These are phyloP conservation scores for Inonotus obliquus DNA, from an alignment of 1,284 basidiomycete species.

Conservation along the genomic window DNA sequence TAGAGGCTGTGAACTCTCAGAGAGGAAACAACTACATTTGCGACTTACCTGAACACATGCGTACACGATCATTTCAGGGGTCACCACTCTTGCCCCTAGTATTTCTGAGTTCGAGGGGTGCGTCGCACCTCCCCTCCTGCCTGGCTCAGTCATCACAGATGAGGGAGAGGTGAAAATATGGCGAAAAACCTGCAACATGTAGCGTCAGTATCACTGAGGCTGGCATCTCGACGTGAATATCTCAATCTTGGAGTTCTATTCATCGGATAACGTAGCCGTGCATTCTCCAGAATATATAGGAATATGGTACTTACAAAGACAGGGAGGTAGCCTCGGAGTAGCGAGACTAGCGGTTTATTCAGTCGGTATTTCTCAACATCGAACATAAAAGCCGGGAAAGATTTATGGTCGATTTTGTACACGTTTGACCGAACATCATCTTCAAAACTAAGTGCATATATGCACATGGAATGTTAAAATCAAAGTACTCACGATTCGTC, in stretches of 20 bases:
- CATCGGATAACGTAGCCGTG: too few species aligned
- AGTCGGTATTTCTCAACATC: background rate
- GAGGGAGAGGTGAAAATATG: background rate
- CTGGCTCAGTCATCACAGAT: background rate
- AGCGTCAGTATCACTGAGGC: background rate
- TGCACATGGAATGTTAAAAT: too few species aligned
- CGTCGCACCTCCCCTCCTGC: background rate
- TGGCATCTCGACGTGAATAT: too few species aligned
- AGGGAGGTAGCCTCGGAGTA: background rate
- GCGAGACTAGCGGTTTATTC: too few species aligned
- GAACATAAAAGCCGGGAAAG: background rate
- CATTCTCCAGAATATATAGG: background rate
- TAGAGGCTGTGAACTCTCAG: background rate
- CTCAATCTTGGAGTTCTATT: too few species aligned
- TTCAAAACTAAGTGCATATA: background rate
- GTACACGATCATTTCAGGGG: slow-evolving; percentile 2
- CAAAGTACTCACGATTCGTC: background rate
- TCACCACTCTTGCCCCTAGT: background rate
- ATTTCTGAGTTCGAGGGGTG: background rate
- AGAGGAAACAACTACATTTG: background rate
- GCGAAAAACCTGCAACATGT: background rate
- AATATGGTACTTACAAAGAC: background rate
- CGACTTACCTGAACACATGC: background rate
- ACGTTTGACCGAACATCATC: background rate
- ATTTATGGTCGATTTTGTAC: background rate